phyloP scores from a whole-genome alignment of 2,329 filamentous ascomycete species.

The Curvularia hawaiiensis region DNA sequence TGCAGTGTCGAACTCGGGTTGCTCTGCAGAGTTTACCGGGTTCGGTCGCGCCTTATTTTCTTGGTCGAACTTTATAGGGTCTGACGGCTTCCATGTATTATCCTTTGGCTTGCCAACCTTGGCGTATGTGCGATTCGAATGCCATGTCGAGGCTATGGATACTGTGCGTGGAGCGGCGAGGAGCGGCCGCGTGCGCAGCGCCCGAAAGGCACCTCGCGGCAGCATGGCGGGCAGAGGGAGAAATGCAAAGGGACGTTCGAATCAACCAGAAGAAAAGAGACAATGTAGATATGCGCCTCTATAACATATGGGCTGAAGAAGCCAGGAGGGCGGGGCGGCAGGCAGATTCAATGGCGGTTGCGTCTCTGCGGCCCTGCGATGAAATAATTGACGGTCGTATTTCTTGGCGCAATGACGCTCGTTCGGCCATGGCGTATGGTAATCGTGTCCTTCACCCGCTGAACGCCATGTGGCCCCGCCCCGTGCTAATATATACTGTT shows the following conservation, averaged over 20 bases:
- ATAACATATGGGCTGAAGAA: constrained; percentile 4
- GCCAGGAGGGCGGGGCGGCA: not conserved
- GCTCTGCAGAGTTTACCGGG: constrained; percentile 39
- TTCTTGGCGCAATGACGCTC: constrained; percentile 22
- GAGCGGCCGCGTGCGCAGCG: constrained; percentile 39
- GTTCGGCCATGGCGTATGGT: constrained; percentile 9
- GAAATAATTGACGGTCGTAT: constrained; percentile 28
- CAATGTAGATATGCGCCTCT: constrained; percentile 4
- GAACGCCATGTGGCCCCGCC: constrained; percentile 13
- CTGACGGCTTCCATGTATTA: constrained; percentile 49
- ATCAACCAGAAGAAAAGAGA: constrained; percentile 24
- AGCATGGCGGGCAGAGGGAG: constrained; percentile 38
- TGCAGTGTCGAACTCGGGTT: constrained; percentile 41
- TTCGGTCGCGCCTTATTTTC: constrained; percentile 29
- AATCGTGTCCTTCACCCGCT: constrained; percentile 22
- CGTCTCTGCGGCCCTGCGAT: constrained; percentile 15
- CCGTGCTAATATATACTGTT: not conserved
- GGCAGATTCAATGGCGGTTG: not conserved
- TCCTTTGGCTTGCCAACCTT: constrained; percentile 36
- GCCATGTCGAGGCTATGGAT: constrained; percentile 36
- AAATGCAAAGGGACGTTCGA: constrained; percentile 14
- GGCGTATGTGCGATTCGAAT: constrained; percentile 36
- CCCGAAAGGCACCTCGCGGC: constrained; percentile 41
- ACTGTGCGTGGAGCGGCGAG: constrained; percentile 31
- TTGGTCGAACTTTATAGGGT: constrained; percentile 47